Evolutionary conservation across 257 asterid species (phyloP).

Genomic region (Solanum gracilifrons): DNA sequence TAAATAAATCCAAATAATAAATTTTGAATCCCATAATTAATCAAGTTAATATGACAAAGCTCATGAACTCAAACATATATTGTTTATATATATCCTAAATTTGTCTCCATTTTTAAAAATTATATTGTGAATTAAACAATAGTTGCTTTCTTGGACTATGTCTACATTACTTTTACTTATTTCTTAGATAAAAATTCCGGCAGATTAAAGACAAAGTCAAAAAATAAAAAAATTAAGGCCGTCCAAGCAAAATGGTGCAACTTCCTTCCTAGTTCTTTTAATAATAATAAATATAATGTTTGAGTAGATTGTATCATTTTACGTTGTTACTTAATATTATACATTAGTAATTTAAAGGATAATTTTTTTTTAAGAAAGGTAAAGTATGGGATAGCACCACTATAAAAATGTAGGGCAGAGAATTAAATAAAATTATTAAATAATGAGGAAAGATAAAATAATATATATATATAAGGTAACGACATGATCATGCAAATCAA

Average conservation of each 20-base stretch:
- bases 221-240: not conserved
- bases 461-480: no score
- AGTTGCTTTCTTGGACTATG: not conserved
- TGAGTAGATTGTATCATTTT: no score
- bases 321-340: no score
- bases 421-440: no score
- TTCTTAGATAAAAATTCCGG: not conserved
- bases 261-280: no score
- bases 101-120: not conserved
- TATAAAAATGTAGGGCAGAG: not conserved
- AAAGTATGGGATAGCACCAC: no score
- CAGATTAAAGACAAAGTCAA: not conserved
- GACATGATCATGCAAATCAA: no score
- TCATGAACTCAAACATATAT: not conserved
- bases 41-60: not conserved
- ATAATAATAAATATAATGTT: no score
- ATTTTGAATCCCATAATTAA: not conserved
- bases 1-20: not conserved
- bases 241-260: not conserved
- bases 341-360: no score
- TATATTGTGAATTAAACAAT: not conserved
- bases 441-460: not conserved
- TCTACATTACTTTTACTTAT: not conserved
- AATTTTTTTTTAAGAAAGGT: no score
- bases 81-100: not conserved